phyloP scores from a whole-genome alignment of 441 rosid genomes.

The Gossypium gossypioides region DNA sequence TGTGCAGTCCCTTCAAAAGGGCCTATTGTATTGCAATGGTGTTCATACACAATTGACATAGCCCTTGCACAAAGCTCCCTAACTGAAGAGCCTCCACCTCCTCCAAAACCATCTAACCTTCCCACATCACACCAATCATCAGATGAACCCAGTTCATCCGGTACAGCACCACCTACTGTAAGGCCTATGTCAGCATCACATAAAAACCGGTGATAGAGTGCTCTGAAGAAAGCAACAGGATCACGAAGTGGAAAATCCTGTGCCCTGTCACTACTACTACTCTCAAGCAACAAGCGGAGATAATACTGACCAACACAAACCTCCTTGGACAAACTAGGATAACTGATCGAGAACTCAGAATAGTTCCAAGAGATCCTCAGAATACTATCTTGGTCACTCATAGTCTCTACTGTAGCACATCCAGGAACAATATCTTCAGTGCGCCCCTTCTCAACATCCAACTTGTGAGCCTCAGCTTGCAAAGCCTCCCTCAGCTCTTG shows the following conservation, averaged over 20 bases:
- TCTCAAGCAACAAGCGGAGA: conserved; percentile 91
- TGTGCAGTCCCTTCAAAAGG: conserved; percentile 97
- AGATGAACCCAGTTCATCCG: conserved; percentile 94
- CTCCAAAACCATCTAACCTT: conserved; percentile 98
- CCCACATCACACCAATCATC: conserved; percentile 99
- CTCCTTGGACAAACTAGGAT: conserved; percentile 94
- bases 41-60: conserved; percentile 96
- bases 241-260: conserved; percentile 97
- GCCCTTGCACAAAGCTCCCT: conserved; percentile 99
- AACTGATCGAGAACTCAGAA: conserved; percentile 82
- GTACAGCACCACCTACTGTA: conserved; percentile 84
- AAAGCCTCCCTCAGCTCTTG: conserved; percentile 94
- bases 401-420: conserved; percentile 42
- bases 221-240: conserved; percentile 94
- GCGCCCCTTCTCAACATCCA: conserved; percentile 94
- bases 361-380: conserved; percentile 97
- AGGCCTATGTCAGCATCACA: conserved; percentile 99
- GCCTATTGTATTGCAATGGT: conserved; percentile 70
- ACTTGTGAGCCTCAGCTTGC: conserved; percentile 93
- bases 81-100: conserved; percentile 94
- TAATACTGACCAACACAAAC: conserved; percentile 99
- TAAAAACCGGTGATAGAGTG: conserved; percentile 93
- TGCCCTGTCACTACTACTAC: conserved; percentile 81
- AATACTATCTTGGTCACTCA: conserved; percentile 60
- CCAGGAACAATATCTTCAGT: conserved; percentile 90